A percentile compares a stretch with the other conserved stretches of the same genome.
Evolutionary conservation across 176 grass and related monocot species (phyloP).

Genomic region (Musa schizocarpa): DNA sequence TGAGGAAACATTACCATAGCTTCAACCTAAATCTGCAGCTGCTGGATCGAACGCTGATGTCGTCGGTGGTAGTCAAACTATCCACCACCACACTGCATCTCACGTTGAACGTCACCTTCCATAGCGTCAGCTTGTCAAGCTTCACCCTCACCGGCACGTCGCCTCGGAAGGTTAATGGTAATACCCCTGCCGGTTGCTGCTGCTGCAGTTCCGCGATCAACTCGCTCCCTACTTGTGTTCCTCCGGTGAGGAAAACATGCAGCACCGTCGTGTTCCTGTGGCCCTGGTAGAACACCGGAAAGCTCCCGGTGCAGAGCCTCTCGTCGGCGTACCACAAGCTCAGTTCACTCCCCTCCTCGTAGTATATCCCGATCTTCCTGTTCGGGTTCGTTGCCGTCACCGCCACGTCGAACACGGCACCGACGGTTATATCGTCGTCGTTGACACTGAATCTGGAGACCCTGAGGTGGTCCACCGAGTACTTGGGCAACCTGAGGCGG

Average conservation of each 20-base stretch:
- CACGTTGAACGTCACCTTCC: conserved; percentile 7
- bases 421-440: background rate
- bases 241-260: background rate
- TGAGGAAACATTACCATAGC: background rate
- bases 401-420: conserved; percentile 1
- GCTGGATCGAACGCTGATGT: conserved; percentile 2
- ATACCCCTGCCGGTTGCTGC: conserved; percentile 2
- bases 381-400: conserved; percentile 11
- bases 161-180: background rate
- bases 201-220: conserved; percentile 8
- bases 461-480: conserved; percentile 11
- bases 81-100: conserved; percentile 2
- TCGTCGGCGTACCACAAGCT: background rate
- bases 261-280: conserved; percentile 19
- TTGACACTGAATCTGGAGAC: background rate
- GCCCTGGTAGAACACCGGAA: conserved; percentile 17
- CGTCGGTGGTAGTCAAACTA: background rate
- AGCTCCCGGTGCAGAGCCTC: conserved; percentile 10
- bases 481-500: conserved; percentile 4
- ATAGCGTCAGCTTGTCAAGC: background rate
- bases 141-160: conserved; percentile 17
- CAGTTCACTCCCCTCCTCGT: conserved; percentile 5
- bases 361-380: conserved; percentile 12
- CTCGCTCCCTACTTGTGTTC: conserved; percentile 7
- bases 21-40: conserved; percentile 14